These are phyloP conservation scores for Fusarium anguioides DNA, from an alignment of 2,329 filamentous ascomycete genomes.

Conservation along the genomic window DNA sequence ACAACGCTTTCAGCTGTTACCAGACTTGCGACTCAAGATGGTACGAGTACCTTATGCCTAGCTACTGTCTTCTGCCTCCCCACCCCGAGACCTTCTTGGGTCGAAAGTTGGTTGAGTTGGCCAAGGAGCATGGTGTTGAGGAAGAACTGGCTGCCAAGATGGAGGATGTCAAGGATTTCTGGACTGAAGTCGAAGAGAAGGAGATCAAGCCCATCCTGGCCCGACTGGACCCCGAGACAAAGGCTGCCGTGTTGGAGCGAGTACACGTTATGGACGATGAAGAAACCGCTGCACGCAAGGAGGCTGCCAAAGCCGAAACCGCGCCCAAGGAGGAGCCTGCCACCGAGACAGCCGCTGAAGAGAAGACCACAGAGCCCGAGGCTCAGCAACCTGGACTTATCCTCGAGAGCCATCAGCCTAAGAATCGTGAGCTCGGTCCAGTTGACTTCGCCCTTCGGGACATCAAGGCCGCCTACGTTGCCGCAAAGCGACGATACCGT, in stretches of 20 bases:
- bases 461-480: conserved; percentile 83
- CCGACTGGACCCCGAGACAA: conserved; percentile 70
- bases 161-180: conserved; percentile 83
- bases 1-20: conserved; percentile 93
- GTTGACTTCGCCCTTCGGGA: conserved; percentile 75
- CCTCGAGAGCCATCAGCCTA: conserved; percentile 51
- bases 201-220: conserved; percentile 78
- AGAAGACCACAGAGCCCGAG: conserved; percentile 35
- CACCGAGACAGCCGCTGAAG: conserved; percentile 27
- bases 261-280: conserved; percentile 60
- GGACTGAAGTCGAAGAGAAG: conserved; percentile 83
- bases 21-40: conserved; percentile 93
- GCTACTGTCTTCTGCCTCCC: conserved; percentile 90
- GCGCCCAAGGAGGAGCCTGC: conserved; percentile 36
- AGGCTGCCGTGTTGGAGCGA: conserved; percentile 70
- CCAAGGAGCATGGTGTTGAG: conserved; percentile 77
- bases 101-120: conserved; percentile 81
- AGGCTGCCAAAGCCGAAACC: conserved; percentile 34
- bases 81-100: conserved; percentile 89
- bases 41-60: conserved; percentile 97
- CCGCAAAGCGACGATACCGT: conserved; percentile 86
- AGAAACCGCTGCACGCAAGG: conserved; percentile 42
- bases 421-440: conserved; percentile 58
- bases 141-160: conserved; percentile 76
- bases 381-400: conserved; percentile 38